Evolutionary conservation across 1,284 basidiomycete genomes (phyloP).

Genomic region (Mrakiaceae sp.): DNA sequence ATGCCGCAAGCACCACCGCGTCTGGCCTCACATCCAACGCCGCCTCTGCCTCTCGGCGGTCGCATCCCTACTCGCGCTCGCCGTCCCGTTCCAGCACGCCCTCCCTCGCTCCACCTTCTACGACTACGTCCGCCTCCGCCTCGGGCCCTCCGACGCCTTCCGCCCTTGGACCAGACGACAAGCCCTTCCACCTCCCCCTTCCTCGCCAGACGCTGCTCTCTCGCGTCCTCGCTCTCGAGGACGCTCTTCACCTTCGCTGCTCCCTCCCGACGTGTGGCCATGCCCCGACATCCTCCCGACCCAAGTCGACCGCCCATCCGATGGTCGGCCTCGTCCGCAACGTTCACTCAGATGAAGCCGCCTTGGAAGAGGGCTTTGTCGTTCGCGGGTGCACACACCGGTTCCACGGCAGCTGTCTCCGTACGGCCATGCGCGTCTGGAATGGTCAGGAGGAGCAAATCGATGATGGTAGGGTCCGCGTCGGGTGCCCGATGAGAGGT

Average conservation of each 20-base stretch:
- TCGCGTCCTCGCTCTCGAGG: constrained; percentile 6
- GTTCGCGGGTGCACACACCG: not conserved
- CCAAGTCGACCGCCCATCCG: not conserved
- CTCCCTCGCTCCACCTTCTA: not conserved
- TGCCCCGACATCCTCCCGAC: not conserved
- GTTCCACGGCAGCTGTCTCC: not conserved
- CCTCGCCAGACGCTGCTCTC: constrained; percentile 4
- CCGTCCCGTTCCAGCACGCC: not conserved
- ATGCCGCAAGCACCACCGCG: not conserved
- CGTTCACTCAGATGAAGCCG: not conserved
- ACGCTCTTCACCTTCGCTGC: constrained; percentile 3
- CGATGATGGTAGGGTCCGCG: not conserved
- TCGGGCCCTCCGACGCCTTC: not conserved
- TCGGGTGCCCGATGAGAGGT: not conserved
- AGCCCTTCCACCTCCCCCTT: not conserved
- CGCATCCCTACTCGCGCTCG: constrained; percentile 7
- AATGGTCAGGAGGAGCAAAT: not conserved
- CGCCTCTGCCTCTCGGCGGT: not conserved
- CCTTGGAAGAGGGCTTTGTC: not conserved
- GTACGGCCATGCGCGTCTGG: not conserved
- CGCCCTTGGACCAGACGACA: not conserved
- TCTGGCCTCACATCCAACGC: not conserved
- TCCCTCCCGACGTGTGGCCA: not conserved
- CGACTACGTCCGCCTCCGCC: not conserved
- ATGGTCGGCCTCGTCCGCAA: constrained; percentile 2